Evolutionary conservation across 1,284 basidiomycete species (phyloP), one percentile per base, ranked within the genome.

Genomic region (Trichosporon faecale): DNA sequence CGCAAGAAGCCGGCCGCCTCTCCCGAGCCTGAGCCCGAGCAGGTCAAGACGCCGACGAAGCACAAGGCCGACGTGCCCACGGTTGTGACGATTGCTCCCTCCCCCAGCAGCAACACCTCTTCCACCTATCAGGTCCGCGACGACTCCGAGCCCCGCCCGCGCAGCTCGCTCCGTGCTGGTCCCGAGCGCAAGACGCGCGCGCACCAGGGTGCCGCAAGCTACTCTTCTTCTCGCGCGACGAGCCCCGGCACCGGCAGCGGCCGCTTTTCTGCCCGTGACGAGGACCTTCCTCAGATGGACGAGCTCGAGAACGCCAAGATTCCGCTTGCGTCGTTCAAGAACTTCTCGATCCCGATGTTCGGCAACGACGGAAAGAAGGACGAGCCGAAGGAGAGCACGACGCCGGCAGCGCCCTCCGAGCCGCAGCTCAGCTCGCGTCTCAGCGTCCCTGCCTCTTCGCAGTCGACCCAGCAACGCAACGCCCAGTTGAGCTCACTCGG

Each of bases 241-340:
- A 76, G 77, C 21, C 78, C 81, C 12, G 70, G 66, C 8, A 55
- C 52, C 21, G n/a, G 40, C 40, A 40, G 65, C n/a, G 82, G 82
- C 27, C 73, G 81, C 31, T 82, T 77, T 71, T 83, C 82, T 0
- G 82, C 82, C 6, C 76, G 75, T 27, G 82, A 83, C 31, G 82
- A 83, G 70, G 82, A 83, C 72, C 70, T 83, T 63, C 81, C 81
- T 2, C 73, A 77, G 46, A 78, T 80, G 80, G 80, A 79, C 25
- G 80, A 81, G 67, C 73, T 83, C 67, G 80, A 82, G 68, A 68
- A 75, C 37, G 72, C 71, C n/a, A 81, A 79, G 71, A 78, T 79
- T 46, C 73, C 79, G 3, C 68, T 78, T 11, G 75, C 77, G 18
- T 79, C 76, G n/a, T 79, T 83, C 71, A 76, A 77, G 21, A 76